Base-by-base conservation (phyloP, 352 stramenopile genomes). In the Phytophthora capsici region DNA sequence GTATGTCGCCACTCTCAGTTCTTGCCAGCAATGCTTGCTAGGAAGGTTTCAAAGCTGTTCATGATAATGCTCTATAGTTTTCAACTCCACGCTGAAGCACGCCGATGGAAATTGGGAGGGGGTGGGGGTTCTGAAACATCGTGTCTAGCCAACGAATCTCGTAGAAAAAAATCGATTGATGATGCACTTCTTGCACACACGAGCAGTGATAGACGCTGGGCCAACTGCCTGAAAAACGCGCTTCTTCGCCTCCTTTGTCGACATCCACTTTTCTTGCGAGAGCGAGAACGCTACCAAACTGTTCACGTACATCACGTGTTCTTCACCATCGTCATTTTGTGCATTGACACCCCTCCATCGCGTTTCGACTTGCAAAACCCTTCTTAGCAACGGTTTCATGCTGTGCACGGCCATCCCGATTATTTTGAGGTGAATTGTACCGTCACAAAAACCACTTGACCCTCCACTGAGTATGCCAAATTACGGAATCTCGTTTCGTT, bases 141-240 rank as follows among this genome's bases (percentile, higher is more conserved):
- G 10, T 54, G 10, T 53, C 43, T 10, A 62, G 12, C 54, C 54
- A 62, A n/a, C 54, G 52, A 25, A 60, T 17, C 28, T 60, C 41
- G 12, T 60, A 52, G 4, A 59, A 17, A 28, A 1, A 26, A 20
- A 3, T 43, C 28, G 22, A 6, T 28, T 23, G 13, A 41, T 26
- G 2, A 40, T 30, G 30, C 40, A 9, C 23, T 28, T 14, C 6
- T 26, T 19, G 23, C 44, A 37, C 10, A 50, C 44, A 50, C 44
- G 44, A 17, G 12, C 44, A 6, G 14, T 36, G 22, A 50, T 50
- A 36, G 22, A 50, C 9, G 44, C 44, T 22, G 41, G 1, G 2
- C 41, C 17, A 6, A 14, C 20, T 19, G 25, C 16, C 6, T 22
- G n/a, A 30, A 47, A 47, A 1, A 30, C 44, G 2, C 22, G 44